Base-by-base conservation (phyloP, 1,139 yeast genomes). In the Pneumocystis jirovecii region DNA sequence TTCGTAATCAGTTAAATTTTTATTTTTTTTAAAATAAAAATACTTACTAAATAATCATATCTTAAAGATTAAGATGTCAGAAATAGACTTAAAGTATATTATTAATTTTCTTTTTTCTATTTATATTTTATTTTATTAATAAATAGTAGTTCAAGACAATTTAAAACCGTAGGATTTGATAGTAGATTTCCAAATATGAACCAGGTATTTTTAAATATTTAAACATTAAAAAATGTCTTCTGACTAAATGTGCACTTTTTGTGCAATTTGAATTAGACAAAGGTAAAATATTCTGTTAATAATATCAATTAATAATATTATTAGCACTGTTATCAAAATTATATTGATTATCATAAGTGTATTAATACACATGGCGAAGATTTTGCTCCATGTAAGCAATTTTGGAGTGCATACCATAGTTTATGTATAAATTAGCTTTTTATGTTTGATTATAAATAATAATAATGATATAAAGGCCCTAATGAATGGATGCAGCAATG, bases 261-360 rank as follows among this genome's bases (percentile, higher is more conserved):
- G 50, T 17, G 60, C 19, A 10, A 15, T 12, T 15, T 34, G 29
- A 29, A 17, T 19, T 25, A 63, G 45, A 50, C 37, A 44, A 61
- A 31, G 29, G 40, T n/a, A 44, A 19, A n/a, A 44, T 34, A 34
- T 2, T 56, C 10, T 19, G 35, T 37, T 37, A 35, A 31, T 19
- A 19, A 19, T n/a, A 19, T 6, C 3, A 7, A 35, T 29, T 35
- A 61, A 63, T 61, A 57, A 34, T 34, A 7, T 60, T 60, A 37
- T 31, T 44, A 61, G 57, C 64, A 65, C 62, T 67, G 68, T 63
- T 66, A 65, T 65, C 97, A 91, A 81, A 83, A 95, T 71, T 93
- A 91, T 81, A 89, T 93, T 74, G 98, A 93, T 80, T 93, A 91
- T 85, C 93, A 88, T 86, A 91, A 90, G 80, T 93, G 98, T 82